phyloP scores from a whole-genome alignment of 2,329 filamentous ascomycete genomes.

The Talaromyces piceae region DNA sequence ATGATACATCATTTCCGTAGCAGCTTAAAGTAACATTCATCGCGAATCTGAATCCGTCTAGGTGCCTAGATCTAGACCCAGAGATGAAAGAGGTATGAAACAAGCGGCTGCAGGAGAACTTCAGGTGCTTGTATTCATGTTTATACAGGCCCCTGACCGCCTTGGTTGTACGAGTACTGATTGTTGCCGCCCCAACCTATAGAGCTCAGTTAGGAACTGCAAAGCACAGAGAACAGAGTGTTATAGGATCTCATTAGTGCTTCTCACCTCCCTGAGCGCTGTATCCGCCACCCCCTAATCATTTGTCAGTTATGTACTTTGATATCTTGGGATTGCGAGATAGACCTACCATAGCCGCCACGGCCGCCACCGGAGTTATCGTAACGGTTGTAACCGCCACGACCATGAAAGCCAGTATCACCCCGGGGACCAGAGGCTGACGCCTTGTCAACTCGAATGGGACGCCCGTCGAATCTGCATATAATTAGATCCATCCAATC shows the following conservation, averaged over 20 bases:
- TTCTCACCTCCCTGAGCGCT: constrained; percentile 14
- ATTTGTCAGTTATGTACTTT: constrained; percentile 10
- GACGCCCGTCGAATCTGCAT: constrained; percentile 82
- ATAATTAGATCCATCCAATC: constrained; percentile 13
- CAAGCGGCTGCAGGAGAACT: neutral
- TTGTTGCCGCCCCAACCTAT: constrained; percentile 13
- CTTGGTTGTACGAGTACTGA: constrained; percentile 11
- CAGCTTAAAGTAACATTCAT: neutral
- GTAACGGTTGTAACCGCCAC: constrained; percentile 40
- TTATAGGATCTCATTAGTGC: neutral
- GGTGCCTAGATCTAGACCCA: neutral
- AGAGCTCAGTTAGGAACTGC: neutral
- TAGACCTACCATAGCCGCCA: constrained; percentile 24
- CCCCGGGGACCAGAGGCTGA: constrained; percentile 61
- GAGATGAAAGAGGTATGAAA: neutral
- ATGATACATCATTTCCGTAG: constrained; percentile 2
- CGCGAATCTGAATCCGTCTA: neutral
- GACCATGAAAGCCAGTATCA: constrained; percentile 38
- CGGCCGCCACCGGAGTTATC: constrained; percentile 28
- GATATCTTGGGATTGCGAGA: constrained; percentile 11
- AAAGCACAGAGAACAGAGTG: neutral
- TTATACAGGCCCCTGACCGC: constrained; percentile 8
- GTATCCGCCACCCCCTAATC: constrained; percentile 20
- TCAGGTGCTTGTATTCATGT: neutral
- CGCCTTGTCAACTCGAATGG: constrained; percentile 92